Evolutionary conservation across 2,329 filamentous ascomycete species (phyloP), one percentile per base, ranked within the genome.

Genomic region (Sporothrix dimorphospora): DNA sequence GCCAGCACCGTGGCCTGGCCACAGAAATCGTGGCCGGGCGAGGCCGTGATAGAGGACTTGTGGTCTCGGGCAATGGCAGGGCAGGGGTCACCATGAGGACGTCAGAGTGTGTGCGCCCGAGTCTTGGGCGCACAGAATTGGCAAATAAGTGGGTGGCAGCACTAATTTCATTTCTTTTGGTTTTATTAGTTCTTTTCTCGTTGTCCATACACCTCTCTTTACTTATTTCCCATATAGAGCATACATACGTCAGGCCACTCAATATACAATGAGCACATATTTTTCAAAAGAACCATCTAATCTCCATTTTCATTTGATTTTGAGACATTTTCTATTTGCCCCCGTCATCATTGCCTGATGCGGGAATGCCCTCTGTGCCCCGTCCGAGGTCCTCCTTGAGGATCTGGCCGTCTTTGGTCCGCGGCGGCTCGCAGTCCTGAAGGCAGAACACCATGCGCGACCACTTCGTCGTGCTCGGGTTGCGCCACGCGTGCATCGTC

Each of bases 401-500:
- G 3, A 30, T 24, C 27, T 67, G 24, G 2, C 63, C 63, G 5
- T 49, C 42, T 4, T 47, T 49, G 24, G 24, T 47, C 9, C 6
- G 45, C 21, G 74, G 73, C 45, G 78, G 69, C 55, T 75, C 71
- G 73, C 75, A 77, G 66, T 82, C 82, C 76, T 83, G 81, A 61
- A 85, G 76, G 12, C 83, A 81, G 78, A 85, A 78, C 78, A 78
- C 73, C 79, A 86, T 82, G 16, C 85, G 78, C 19, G 83, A 80
- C 85, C 85, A 86, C 66, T 83, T 81, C 16, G 81, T 84, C 63
- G 78, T 74, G 73, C 82, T 85, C 19, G 79, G 77, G 72, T 88
- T 88, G 66, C 80, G 78, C 86, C 86, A 88, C 34, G 82, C 82
- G 77, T 89, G 87, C 79, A 84, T 85, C 3, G 86, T 88, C 0